Evolutionary conservation across 2,329 filamentous ascomycete genomes (phyloP).

Genomic region (Phialocephala subalpina): DNA sequence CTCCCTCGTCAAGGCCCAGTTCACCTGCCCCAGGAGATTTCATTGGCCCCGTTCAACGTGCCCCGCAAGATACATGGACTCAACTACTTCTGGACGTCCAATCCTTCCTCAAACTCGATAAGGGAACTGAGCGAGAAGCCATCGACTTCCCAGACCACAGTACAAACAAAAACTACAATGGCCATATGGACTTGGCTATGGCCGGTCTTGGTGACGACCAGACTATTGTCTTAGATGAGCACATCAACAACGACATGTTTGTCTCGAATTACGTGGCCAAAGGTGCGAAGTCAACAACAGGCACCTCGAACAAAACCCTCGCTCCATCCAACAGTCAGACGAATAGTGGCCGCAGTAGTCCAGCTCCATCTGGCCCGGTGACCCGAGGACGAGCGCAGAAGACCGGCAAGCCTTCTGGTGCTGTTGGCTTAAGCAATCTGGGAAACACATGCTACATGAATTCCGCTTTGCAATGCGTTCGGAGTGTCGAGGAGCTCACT

Average conservation of each 20-base stretch:
- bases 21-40: slow-evolving; percentile 33
- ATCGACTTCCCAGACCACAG: slow-evolving; percentile 75
- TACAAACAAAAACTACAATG: slow-evolving; percentile 79
- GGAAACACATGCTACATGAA: slow-evolving; percentile 99
- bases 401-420: slow-evolving; percentile 75
- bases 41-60: slow-evolving; percentile 24
- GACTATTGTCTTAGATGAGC: slow-evolving; percentile 85
- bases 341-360: slow-evolving; percentile 75
- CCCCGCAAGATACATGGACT: slow-evolving; percentile 49
- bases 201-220: slow-evolving; percentile 76
- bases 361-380: slow-evolving; percentile 63
- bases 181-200: slow-evolving; percentile 69
- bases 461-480: slow-evolving; percentile 92
- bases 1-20: slow-evolving; percentile 42
- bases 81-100: slow-evolving; percentile 57
- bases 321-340: slow-evolving; percentile 48
- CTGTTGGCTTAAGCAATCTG: slow-evolving; percentile 85
- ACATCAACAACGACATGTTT: slow-evolving; percentile 64
- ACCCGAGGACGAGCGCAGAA: slow-evolving; percentile 77
- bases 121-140: slow-evolving; percentile 69
- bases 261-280: slow-evolving; percentile 58
- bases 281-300: slow-evolving; percentile 28
- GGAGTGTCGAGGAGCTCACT: slow-evolving; percentile 91
- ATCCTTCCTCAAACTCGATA: slow-evolving; percentile 68
- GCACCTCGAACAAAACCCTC: slow-evolving; percentile 29